phyloP scores from a whole-genome alignment of 495 filamentous ascomycete species.

The Neurospora tetraspora region DNA sequence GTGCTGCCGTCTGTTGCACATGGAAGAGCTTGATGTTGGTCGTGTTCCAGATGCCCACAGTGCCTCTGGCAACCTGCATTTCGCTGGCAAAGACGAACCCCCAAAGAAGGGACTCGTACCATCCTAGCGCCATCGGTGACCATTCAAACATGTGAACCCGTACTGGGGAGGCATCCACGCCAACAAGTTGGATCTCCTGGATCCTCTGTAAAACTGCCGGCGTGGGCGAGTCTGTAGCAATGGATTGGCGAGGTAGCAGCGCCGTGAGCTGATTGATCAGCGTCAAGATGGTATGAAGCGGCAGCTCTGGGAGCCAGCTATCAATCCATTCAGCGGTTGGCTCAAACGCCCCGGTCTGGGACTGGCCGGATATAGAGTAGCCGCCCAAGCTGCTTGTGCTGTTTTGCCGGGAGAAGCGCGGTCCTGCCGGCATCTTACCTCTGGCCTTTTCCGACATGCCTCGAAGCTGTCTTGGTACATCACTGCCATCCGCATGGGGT shows the following conservation, averaged over 20 bases:
- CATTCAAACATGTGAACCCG: conserved; percentile 90
- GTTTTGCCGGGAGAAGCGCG: conserved; percentile 83
- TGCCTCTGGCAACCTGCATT: conserved; percentile 78
- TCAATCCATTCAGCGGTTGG: conserved; percentile 81
- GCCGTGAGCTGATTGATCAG: conserved; percentile 56
- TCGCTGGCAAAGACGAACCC: conserved; percentile 88
- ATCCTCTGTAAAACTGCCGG: conserved; percentile 29
- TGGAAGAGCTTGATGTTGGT: conserved; percentile 80
- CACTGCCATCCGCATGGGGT: conserved; percentile 53
- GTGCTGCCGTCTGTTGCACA: conserved; percentile 72
- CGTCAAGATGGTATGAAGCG: conserved; percentile 81
- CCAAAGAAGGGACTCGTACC: conserved; percentile 95
- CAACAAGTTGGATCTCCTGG: conserved; percentile 34
- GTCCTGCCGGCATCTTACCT: conserved; percentile 89
- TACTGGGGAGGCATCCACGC: conserved; percentile 64
- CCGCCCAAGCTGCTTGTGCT: conserved; percentile 76
- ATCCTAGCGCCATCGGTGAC: conserved; percentile 84
- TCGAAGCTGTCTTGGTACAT: conserved; percentile 76
- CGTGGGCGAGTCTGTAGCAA: conserved; percentile 24
- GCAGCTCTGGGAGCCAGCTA: conserved; percentile 84
- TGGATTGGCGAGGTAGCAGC: conserved; percentile 32
- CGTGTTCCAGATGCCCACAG: conserved; percentile 91
- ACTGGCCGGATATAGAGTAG: conserved; percentile 44
- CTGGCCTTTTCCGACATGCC: conserved; percentile 98
- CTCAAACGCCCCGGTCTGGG: conserved; percentile 52